Percentiles rank a stretch among this genome's conserved stretches.
phyloP scores from a whole-genome alignment of 176 grass and related monocot genomes.

The Bolboschoenus planiculmis region DNA sequence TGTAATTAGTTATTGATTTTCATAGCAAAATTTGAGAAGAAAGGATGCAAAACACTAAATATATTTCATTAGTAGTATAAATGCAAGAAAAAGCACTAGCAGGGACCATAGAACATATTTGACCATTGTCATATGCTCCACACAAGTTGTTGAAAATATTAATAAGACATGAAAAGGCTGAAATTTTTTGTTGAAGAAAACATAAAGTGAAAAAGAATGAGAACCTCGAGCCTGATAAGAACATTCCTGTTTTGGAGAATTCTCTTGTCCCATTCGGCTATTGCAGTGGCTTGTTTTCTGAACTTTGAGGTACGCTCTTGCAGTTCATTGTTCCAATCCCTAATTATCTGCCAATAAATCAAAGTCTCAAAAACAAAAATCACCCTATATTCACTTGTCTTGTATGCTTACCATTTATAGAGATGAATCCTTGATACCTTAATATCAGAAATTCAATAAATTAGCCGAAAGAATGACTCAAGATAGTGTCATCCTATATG shows the following conservation, averaged over 20 bases:
- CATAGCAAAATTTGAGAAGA: background rate
- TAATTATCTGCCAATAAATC: slow-evolving; percentile 67
- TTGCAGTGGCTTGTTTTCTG: slow-evolving; percentile 78
- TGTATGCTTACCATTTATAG: background rate
- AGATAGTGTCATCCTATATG: background rate
- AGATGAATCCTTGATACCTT: background rate
- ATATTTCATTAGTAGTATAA: background rate
- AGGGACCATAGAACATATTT: background rate
- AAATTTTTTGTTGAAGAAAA: background rate
- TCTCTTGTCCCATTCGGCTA: slow-evolving; percentile 94
- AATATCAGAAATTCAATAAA: background rate
- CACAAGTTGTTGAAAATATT: background rate
- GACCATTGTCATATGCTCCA: background rate
- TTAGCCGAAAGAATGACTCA: background rate
- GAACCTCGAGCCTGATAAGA: slow-evolving; percentile 92
- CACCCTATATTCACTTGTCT: background rate
- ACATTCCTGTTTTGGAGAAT: slow-evolving; percentile 98
- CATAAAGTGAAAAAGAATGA: background rate
- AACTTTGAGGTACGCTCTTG: slow-evolving; percentile 93
- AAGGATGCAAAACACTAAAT: background rate
- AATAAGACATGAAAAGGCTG: background rate
- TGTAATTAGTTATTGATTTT: background rate
- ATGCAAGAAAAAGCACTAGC: background rate
- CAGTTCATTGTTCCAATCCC: slow-evolving; percentile 95
- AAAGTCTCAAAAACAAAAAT: background rate